Evolutionary conservation across 306 rosid genomes (phyloP).

Genomic region (Boehmeria nivea): DNA sequence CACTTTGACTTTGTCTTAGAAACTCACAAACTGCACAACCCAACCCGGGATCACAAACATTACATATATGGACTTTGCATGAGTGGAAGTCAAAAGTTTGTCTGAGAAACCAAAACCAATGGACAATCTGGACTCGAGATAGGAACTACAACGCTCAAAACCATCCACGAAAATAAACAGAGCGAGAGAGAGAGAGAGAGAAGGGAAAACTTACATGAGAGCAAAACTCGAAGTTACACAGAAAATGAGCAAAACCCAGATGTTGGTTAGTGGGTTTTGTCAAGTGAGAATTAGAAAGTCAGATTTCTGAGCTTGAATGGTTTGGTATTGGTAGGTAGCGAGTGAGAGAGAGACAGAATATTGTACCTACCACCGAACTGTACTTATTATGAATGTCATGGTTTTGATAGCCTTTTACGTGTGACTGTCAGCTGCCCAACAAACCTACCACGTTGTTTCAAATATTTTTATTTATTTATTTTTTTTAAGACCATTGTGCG

Average conservation of each 20-base stretch:
- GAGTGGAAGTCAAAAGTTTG: too few relatives aligned
- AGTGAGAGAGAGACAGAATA: background rate
- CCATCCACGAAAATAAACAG: too few relatives aligned
- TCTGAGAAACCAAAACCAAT: background rate
- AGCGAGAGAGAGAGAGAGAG: background rate
- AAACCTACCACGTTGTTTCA: too few relatives aligned
- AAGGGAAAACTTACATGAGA: background rate
- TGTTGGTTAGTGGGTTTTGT: background rate
- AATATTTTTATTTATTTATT: too few relatives aligned
- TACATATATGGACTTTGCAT: too few relatives aligned
- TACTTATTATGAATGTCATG: background rate
- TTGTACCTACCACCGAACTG: background rate
- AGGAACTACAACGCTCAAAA: too few relatives aligned
- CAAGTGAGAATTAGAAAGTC: background rate
- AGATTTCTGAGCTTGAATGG: background rate
- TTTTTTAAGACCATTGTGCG: too few relatives aligned
- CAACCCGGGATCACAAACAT: too few relatives aligned
- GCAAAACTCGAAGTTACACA: background rate
- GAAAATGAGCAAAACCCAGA: background rate
- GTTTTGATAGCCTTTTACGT: too few relatives aligned
- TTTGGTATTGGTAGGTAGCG: background rate
- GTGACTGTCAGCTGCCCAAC: too few relatives aligned
- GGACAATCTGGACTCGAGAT: background rate
- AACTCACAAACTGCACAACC: background rate
- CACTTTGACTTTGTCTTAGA: background rate